Conservation (phyloP, 2,329 filamentous ascomycete species). For the Coniochaeta ligniaria region DNA sequence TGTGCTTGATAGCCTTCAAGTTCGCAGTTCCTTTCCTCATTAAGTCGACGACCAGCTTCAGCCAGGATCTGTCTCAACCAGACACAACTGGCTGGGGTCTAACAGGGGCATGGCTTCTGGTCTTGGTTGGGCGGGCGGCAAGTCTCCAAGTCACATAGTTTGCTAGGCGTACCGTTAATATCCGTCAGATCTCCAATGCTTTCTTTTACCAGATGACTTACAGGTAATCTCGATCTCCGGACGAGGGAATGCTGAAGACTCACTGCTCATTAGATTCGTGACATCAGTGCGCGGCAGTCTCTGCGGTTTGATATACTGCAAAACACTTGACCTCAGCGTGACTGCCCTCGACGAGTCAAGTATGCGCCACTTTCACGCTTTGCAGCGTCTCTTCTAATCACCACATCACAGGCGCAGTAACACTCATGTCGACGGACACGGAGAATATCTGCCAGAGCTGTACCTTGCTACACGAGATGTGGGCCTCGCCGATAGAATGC, state of each 20-base stretch:
- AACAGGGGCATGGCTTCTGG: constrained; percentile 4
- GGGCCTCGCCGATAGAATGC: constrained; percentile 4
- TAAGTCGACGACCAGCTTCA: constrained; percentile 2
- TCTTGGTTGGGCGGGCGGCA: constrained; percentile 3
- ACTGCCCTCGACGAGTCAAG: constrained; percentile 14
- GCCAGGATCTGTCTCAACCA: constrained; percentile 3
- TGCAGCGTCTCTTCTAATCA: not conserved
- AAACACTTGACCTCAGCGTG: constrained; percentile 17
- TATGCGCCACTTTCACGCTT: not conserved
- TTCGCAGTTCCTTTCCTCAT: constrained; percentile 5
- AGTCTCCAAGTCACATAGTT: not conserved
- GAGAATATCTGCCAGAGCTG: constrained; percentile 3
- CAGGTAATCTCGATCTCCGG: not conserved
- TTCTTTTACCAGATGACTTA: constrained; percentile 6
- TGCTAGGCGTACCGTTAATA: not conserved
- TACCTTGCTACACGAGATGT: constrained; percentile 4
- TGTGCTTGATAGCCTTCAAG: constrained; percentile 2
- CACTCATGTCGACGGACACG: constrained; percentile 19
- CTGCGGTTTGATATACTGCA: constrained; percentile 16
- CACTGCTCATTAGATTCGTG: not conserved
- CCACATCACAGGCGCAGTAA: constrained; percentile 11
- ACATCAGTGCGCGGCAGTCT: constrained; percentile 14
- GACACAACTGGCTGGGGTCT: constrained; percentile 4
- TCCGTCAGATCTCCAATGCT: constrained; percentile 1
- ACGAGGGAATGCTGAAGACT: not conserved